Conservation (phyloP, 352 stramenopile genomes). For the Phytophthora meadii region DNA sequence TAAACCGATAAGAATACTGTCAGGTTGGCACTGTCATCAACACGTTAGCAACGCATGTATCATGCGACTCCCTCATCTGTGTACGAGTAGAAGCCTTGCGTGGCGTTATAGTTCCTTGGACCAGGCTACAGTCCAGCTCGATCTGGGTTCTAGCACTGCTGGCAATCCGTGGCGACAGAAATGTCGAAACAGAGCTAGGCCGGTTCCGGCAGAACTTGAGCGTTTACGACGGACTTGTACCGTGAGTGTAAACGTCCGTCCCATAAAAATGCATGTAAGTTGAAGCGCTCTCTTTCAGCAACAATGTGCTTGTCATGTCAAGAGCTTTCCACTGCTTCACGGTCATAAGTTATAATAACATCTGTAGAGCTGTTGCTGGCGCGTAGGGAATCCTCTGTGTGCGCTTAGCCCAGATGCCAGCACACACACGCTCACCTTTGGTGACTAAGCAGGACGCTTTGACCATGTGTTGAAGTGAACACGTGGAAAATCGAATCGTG, state of each 20-base stretch:
- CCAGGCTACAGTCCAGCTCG: no score
- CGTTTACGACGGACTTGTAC: constrained; percentile 2
- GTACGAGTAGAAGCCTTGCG: not conserved
- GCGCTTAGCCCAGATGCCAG: no score
- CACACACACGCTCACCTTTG: not conserved
- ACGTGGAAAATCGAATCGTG: not conserved
- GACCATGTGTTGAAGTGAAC: not conserved
- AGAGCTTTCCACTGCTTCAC: no score
- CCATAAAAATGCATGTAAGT: not conserved
- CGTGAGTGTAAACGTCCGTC: not conserved
- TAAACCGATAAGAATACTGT: no score
- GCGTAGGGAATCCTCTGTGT: no score
- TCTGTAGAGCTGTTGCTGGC: not conserved
- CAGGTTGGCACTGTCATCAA: not conserved
- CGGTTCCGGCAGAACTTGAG: no score
- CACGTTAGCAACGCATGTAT: not conserved
- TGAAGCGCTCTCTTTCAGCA: not conserved
- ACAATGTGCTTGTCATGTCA: no score
- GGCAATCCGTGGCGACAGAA: no score
- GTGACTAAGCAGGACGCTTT: not conserved
- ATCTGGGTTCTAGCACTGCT: no score
- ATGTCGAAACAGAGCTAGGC: no score
- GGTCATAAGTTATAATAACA: no score
- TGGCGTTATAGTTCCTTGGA: no score
- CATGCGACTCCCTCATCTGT: not conserved